Evolutionary conservation across 441 rosid species (phyloP), one percentile per base, ranked within the genome.

Genomic region (Melastoma candidum): DNA sequence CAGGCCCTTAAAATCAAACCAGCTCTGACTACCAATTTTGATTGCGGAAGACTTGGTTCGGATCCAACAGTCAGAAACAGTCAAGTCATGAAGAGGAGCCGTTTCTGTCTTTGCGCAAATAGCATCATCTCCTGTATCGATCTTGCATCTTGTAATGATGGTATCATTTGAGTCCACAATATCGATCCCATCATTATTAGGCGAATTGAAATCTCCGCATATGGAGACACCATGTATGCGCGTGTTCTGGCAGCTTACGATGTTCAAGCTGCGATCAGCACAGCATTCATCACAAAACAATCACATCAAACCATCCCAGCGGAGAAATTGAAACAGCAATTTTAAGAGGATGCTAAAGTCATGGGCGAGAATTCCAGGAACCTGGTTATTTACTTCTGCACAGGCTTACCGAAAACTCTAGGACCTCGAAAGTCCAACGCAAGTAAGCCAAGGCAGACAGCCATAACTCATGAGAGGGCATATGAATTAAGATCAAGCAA

Each of bases 121-220:
- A 13, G 96, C 97, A 44, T 90, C 96, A n/a, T 90, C 97, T 49
- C 97, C 95, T 4, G 93, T 87, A 50, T 87, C 79, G 2, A 90
- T 90, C 44, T 55, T 78, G 70, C 85, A 80, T 50, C 88, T 70
- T 26, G 84, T 81, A 51, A 87, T 84, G 8, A 68, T 12, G 0
- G 85, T 90, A 50, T 85, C 72, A 59, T 83, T 87, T 0, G 97
- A 85, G 56, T 87, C 97, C 24, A 84, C 97, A 9, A 87, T 78
- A 57, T 87, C 95, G 27, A 90, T 85, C 1, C 97, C 97, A 46
- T 90, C 97, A 58, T 90, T 87, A 63, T 85, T 87, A 0, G 96
- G 97, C 2, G 90, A 75, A 60, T 81, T 80, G 48, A 90, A 90
- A 49, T 90, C 92, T 8, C 96, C 97, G 36, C 17, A 17, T 9